Evolutionary conservation across 805 yeast species (phyloP), one percentile per base, ranked within the genome.

Genomic region (Priceomyces castillae): DNA sequence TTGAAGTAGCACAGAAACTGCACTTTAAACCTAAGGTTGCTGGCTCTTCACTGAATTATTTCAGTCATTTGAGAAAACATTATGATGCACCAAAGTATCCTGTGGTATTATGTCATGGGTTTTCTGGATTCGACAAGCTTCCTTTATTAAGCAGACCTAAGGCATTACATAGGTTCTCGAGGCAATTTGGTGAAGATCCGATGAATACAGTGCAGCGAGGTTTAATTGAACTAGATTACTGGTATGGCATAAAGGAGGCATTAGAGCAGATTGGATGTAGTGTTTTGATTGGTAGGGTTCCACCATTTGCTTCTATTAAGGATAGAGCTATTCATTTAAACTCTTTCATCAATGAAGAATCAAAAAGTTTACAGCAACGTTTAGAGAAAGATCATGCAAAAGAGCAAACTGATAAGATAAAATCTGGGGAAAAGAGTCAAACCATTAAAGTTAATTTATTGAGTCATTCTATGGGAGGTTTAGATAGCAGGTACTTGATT

Each of bases 391-490:
- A 20, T 3, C 25, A 48, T 14, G 34, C 35, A 4, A 30, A 39
- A n/a, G 37, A 28, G 20, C 12, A 14, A 2, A 10, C 31, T 11
- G 40, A 33, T 3, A 16, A 14, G 2, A 14, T 14, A 7, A 42
- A 39, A 9, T 52, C 46, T 25, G 40, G 47, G 25, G 40, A 43
- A 14, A 39, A 37, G 7, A 49, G 54, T 10, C 56, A 54, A 19
- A 61, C 66, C 3, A 49, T 80, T 16, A 81, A 80, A 46, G 73
- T 90, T 12, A 90, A 90, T 56, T 59, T 90, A 35, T 72, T 90
- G 19, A 94, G 94, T 4, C 97, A 90, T 58, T 88, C 96, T 0
- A 89, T 90, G 97, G 97, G 97, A 4, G 97, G 97, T 0, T 65
- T 90, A 23, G 97, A 90, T 57, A 79, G 90, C 26, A 67, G 97